These are phyloP conservation scores for Theobroma cacao DNA, from an alignment of 345 rosid species.

Conservation along the genomic window DNA sequence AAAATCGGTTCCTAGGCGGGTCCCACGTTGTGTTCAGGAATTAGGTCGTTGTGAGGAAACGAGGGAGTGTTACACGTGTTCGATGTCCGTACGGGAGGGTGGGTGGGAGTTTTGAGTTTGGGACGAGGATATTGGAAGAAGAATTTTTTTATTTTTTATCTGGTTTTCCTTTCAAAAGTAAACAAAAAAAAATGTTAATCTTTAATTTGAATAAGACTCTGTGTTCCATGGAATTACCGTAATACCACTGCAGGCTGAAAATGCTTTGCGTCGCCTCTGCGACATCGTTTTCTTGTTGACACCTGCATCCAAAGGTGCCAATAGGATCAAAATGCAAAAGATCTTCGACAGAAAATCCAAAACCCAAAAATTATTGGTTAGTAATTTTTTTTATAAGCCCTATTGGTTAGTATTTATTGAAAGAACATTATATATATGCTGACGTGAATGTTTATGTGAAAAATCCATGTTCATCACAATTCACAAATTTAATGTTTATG, in stretches of 20 bases:
- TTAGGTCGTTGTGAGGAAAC: not conserved
- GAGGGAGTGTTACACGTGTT: constrained; percentile 16
- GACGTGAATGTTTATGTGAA: too few species aligned
- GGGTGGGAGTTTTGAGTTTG: not conserved
- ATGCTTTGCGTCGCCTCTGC: too few species aligned
- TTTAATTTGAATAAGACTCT: not conserved
- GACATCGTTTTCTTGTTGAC: too few species aligned
- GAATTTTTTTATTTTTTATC: not conserved
- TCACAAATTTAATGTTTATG: too few species aligned
- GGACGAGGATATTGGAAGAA: constrained; percentile 4
- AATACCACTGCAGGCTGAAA: not conserved
- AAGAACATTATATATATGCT: too few species aligned
- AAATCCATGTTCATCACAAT: too few species aligned
- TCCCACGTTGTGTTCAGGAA: not conserved
- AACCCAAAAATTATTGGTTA: too few species aligned
- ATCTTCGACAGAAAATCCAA: too few species aligned
- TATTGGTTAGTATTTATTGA: too few species aligned
- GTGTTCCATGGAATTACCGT: not conserved
- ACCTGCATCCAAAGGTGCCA: too few species aligned
- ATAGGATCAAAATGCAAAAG: too few species aligned
- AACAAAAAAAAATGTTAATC: not conserved
- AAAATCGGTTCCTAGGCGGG: not conserved
- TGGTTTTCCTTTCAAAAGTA: not conserved
- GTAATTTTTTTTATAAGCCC: too few species aligned
- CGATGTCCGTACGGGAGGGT: not conserved